Base-by-base conservation (phyloP, 2,329 filamentous ascomycete species). In the Aspergillus fumigatiaffinis region DNA sequence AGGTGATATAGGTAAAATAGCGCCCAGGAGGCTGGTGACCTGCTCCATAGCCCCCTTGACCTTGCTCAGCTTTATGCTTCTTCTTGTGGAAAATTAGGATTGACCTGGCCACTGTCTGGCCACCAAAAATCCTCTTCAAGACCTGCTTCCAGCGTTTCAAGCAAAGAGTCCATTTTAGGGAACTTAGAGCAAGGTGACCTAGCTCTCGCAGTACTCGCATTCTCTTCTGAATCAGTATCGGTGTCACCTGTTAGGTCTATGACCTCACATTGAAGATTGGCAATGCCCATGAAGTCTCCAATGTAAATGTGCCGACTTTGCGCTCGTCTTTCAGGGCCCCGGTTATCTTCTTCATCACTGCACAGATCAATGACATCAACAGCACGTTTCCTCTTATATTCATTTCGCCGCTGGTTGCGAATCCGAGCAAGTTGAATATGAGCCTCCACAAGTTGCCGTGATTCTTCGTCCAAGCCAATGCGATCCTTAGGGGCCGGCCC, bases 121-220 rank as follows among this genome's bases (percentile, higher is more conserved):
- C 72, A 76, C 74, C 74, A 76, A 54, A 69, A 66, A 51, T 76
- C 73, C 21, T 76, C 72, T 49, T 71, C 68, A 1, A 69, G 50
- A 48, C 53, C 51, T 53, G 68, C 63, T 25, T 62, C 49, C 6
- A 63, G 48, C 14, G 53, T 52, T 20, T 56, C 56, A n/a, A 51
- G 32, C 32, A 26, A 12, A 14, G n/a, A 17, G 2, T 9, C 50
- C 20, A 54, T 3, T 23, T 47, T 23, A 26, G 44, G 44, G 21
- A 26, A 47, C 41, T 32, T 20, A 9, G 5, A 23, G 2, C 23
- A 21, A 25, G 5, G 10, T 3, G 20, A 8, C 21, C 23, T 17
- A 7, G 14, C 14, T 17, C 14, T 51, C 42, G 2, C 52, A 44
- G 14, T 44, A 49, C 17, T n/a, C 50, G 51, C 49, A 21, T 56